Percentiles rank a stretch among this genome's conserved stretches.
Evolutionary conservation across 1,139 yeast genomes (phyloP).

Genomic region (Arxiozyma heterogenica): DNA sequence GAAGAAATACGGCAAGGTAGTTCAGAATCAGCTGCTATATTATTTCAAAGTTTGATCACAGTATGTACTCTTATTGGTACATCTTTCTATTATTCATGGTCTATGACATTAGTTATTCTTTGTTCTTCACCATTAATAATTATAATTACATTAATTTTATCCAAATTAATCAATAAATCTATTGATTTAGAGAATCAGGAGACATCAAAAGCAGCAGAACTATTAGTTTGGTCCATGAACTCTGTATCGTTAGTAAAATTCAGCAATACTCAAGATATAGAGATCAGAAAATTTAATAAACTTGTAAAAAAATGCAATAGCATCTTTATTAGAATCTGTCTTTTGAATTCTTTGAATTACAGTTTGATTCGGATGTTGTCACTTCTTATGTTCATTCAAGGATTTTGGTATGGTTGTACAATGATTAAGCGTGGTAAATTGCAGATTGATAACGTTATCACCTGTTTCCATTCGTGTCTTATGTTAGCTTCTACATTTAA

Average conservation of each 20-base stretch:
- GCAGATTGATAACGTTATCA: constrained; percentile 55
- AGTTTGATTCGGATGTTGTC: constrained; percentile 50
- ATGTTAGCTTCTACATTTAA: constrained; percentile 54
- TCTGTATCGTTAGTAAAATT: constrained; percentile 54
- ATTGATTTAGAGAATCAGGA: constrained; percentile 50
- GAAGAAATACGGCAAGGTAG: constrained; percentile 69
- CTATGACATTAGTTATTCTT: constrained; percentile 64
- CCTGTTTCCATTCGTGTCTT: constrained; percentile 76
- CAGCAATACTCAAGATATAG: constrained; percentile 49
- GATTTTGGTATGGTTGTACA: constrained; percentile 79
- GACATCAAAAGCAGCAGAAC: constrained; percentile 49
- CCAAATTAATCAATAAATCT: constrained; percentile 41
- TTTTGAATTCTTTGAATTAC: constrained; percentile 47
- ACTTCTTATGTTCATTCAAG: constrained; percentile 75
- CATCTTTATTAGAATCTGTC: constrained; percentile 40
- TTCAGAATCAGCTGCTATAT: constrained; percentile 56
- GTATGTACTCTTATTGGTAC: constrained; percentile 50
- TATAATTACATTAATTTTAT: constrained; percentile 41
- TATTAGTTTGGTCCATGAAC: constrained; percentile 61
- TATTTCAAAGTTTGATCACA: constrained; percentile 45
- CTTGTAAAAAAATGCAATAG: constrained; percentile 38
- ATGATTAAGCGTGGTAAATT: constrained; percentile 47
- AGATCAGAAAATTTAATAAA: constrained; percentile 38
- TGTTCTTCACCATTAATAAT: constrained; percentile 64
- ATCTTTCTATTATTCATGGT: constrained; percentile 76